Evolutionary conservation across 306 rosid species (phyloP).

Genomic region (Cucurbita pepo): DNA sequence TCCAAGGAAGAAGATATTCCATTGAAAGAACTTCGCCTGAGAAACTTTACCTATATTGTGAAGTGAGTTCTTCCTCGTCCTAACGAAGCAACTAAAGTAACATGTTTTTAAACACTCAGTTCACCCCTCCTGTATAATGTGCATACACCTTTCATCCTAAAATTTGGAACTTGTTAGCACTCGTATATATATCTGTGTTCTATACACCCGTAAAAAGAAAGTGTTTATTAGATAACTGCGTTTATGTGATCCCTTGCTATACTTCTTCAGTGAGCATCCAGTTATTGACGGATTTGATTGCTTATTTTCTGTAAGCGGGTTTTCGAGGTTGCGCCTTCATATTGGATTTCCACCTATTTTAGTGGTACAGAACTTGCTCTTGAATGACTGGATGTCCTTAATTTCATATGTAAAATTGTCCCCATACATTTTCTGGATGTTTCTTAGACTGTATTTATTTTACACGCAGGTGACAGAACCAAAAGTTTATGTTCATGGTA

Average conservation of each 20-base stretch:
- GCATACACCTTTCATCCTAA: background rate
- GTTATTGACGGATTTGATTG: slow-evolving; percentile 55
- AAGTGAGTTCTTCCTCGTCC: slow-evolving; percentile 39
- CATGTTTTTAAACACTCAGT: background rate
- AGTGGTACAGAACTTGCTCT: slow-evolving; percentile 26
- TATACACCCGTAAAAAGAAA: background rate
- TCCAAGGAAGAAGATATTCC: slow-evolving; percentile 81
- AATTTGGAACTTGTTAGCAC: background rate
- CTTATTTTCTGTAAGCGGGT: slow-evolving; percentile 47
- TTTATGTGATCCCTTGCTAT: slow-evolving; percentile 4
- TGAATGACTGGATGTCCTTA: background rate
- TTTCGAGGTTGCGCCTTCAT: slow-evolving; percentile 33
- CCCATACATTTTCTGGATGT: background rate
- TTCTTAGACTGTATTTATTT: background rate
- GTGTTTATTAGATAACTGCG: background rate
- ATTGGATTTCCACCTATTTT: slow-evolving; percentile 40
- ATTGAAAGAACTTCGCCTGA: slow-evolving; percentile 26
- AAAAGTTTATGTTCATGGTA: slow-evolving; percentile 64
- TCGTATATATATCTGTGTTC: background rate
- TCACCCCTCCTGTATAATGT: background rate
- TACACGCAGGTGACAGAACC: slow-evolving; percentile 49
- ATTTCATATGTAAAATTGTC: background rate
- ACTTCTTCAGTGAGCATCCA: slow-evolving; percentile 48
- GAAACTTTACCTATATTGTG: slow-evolving; percentile 64
- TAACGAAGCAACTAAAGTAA: background rate